phyloP scores from a whole-genome alignment of 2,329 filamentous ascomycete species.

The Aciculosporium take region DNA sequence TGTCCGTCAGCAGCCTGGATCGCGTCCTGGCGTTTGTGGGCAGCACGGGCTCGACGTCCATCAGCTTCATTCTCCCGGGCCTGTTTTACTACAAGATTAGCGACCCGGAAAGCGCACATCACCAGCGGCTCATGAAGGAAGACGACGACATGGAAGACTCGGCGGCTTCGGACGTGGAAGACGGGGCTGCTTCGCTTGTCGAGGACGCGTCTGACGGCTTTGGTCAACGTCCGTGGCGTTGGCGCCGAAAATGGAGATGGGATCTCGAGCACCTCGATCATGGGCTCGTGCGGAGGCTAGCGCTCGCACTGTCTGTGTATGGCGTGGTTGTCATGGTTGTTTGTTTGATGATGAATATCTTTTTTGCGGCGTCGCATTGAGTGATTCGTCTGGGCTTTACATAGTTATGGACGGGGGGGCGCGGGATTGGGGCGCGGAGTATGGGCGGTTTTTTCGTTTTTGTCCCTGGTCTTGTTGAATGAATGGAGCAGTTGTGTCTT shows the following conservation, averaged over 20 bases:
- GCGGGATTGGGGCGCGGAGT: no score
- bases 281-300: conserved; percentile 52
- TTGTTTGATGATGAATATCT: conserved; percentile 72
- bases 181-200: conserved; percentile 26
- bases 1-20: conserved; percentile 81
- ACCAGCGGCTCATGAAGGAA: conserved; percentile 78
- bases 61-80: conserved; percentile 91
- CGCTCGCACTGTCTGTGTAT: conserved; percentile 67
- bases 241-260: conserved; percentile 44
- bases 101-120: conserved; percentile 69
- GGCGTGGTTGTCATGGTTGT: conserved; percentile 79
- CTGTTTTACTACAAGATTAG: conserved; percentile 99
- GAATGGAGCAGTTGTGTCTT: no score
- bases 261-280: conserved; percentile 50
- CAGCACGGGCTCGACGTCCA: conserved; percentile 84
- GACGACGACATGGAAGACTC: conserved; percentile 68
- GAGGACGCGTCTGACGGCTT: conserved; percentile 23
- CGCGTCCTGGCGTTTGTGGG: conserved; percentile 91
- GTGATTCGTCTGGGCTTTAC: no score
- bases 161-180: conserved; percentile 35
- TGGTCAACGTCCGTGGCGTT: conserved; percentile 28
- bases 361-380: conserved; percentile 55
- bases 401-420: no score
- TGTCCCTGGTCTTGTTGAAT: no score
- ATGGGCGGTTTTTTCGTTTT: no score